Base-by-base conservation (phyloP, 2,329 filamentous ascomycete species). In the Xylaria sp. region DNA sequence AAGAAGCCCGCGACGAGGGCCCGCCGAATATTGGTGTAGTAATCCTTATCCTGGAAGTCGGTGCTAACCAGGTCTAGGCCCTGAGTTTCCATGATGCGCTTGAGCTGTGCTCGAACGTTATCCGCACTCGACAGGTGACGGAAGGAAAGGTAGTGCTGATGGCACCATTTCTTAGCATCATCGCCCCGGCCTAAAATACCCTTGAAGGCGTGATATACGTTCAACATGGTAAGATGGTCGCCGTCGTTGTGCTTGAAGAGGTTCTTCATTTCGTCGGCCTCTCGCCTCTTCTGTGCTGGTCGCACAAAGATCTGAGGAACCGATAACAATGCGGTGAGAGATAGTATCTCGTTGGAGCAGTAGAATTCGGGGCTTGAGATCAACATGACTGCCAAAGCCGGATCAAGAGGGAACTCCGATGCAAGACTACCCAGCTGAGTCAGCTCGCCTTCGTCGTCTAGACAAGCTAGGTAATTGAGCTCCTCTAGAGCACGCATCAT, bases 121-220 rank as follows among this genome's bases (percentile, higher is more conserved):
- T 99, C 96, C 12, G 96, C 96, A 72, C 94, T 97, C 67, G 93
- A 91, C 18, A 99, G 86, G 69, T 96, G 92, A 64, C 96, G 91
- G 80, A 91, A 91, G 6, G 93, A 97, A 41, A 99, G 86, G 82
- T 97, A 99, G 81, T 98, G 95, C 77, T 98, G 93, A 81, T 97
- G 93, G 78, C 96, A 98, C 96, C 96, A 99, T 79, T 93, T 89
- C 82, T 94, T 96, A 18, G 87, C 85, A 77, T 97, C 92, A 0
- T 85, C 85, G 63, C 81, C 82, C 45, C 83, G 91, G 87, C 72
- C 91, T 85, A 73, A 87, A 84, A 77, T 89, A 48, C 89, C 85
- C 83, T 97, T 97, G 89, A 97, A 99, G 25, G 96, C 96, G 79
- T 99, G 97, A 81, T 98, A 99, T 53, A 95, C 95, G 79, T 99